These are phyloP conservation scores for Sugiyamaella mastotermitis DNA, from an alignment of 805 yeast species.

Conservation along the genomic window DNA sequence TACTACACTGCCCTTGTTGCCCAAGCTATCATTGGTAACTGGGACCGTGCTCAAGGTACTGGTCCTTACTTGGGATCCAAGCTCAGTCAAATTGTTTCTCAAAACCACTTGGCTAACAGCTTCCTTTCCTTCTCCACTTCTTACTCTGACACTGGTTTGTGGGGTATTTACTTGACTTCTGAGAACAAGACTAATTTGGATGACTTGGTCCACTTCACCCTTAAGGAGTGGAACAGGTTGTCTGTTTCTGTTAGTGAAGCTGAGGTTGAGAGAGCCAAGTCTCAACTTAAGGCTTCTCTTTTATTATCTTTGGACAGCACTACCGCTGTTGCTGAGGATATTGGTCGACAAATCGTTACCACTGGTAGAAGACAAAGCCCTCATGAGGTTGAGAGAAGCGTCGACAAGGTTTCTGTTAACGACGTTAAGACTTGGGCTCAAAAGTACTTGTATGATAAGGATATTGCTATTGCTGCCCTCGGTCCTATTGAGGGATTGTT, in stretches of 20 bases:
- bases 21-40: constrained; percentile 93
- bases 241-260: constrained; percentile 73
- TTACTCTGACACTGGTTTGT: constrained; percentile 93
- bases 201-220: constrained; percentile 64
- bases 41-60: constrained; percentile 90
- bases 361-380: constrained; percentile 78
- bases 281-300: constrained; percentile 89
- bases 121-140: constrained; percentile 96
- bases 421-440: constrained; percentile 89
- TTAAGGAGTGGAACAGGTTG: constrained; percentile 85
- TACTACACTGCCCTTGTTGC: constrained; percentile 93
- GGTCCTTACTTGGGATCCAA: constrained; percentile 84
- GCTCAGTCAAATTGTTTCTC: constrained; percentile 59
- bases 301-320: constrained; percentile 88
- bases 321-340: constrained; percentile 94
- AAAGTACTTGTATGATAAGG: constrained; percentile 68
- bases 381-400: constrained; percentile 66
- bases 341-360: constrained; percentile 94
- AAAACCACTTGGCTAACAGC: constrained; percentile 74
- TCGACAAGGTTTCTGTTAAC: constrained; percentile 67
- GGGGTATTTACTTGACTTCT: constrained; percentile 92
- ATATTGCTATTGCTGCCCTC: constrained; percentile 84
- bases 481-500: constrained; percentile 77
- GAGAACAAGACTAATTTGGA: constrained; percentile 66
- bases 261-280: constrained; percentile 90